Evolutionary conservation across 2,329 filamentous ascomycete species (phyloP).

Genomic region (Epichloe typhina): DNA sequence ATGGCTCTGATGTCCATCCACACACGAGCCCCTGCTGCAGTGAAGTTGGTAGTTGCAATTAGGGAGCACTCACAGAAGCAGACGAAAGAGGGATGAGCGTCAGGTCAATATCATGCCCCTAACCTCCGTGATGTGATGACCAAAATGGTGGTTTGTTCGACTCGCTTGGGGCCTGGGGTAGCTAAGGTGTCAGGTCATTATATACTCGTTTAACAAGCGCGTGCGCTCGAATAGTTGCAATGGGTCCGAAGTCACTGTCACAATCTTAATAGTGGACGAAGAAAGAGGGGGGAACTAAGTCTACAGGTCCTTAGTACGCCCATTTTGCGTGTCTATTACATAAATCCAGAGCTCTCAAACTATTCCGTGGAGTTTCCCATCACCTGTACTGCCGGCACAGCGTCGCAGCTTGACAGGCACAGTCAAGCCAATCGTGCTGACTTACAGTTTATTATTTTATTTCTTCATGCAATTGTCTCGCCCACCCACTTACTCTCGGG

Average conservation of each 20-base stretch:
- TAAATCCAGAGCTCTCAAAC: conserved; percentile 5
- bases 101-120: too few species aligned
- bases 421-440: background rate
- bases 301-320: conserved; percentile 3
- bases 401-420: background rate
- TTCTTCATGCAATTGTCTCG: conserved; percentile 1
- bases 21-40: too few species aligned
- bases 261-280: background rate
- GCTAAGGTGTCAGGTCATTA: too few species aligned
- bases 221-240: too few species aligned
- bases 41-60: too few species aligned
- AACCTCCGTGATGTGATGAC: too few species aligned
- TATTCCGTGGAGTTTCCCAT: background rate
- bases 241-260: background rate
- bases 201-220: too few species aligned
- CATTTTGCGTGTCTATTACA: conserved; percentile 8
- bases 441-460: conserved; percentile 1
- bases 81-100: too few species aligned
- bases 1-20: too few species aligned
- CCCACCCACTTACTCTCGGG: background rate
- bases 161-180: too few species aligned
- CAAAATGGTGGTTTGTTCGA: too few species aligned
- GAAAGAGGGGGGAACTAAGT: background rate
- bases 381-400: background rate
- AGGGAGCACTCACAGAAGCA: too few species aligned